Evolutionary conservation across 163 green algal species (phyloP).

Genomic region (Scenedesmus sp.): DNA sequence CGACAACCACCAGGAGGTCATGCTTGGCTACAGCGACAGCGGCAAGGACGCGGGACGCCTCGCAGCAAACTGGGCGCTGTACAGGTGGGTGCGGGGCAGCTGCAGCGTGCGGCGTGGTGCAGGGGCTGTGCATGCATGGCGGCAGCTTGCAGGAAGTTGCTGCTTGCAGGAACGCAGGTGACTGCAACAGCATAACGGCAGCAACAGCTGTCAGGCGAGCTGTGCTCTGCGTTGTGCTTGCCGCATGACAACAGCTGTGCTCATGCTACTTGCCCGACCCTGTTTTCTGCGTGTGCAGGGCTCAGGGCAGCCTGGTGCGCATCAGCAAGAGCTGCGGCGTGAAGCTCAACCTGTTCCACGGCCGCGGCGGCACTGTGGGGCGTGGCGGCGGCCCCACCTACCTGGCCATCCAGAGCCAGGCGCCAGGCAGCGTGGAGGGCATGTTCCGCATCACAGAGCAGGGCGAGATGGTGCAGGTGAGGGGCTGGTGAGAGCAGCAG

Average conservation of each 20-base stretch:
- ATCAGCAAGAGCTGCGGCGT: conserved; percentile 66
- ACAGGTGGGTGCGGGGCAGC: conserved; percentile 70
- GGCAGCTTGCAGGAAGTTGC: not conserved
- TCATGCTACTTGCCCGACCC: not conserved
- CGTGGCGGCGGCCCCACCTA: conserved; percentile 92
- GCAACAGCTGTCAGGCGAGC: not conserved
- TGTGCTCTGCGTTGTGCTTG: too few species aligned
- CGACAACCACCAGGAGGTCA: conserved; percentile 88
- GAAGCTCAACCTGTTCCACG: conserved; percentile 93
- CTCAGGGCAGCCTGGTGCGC: conserved; percentile 74
- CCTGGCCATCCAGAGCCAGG: conserved; percentile 93
- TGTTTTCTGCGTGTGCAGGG: not conserved
- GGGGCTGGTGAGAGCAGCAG: not conserved
- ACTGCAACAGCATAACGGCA: not conserved
- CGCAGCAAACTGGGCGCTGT: conserved; percentile 93
- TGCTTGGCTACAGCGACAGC: conserved; percentile 96
- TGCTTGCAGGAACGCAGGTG: not conserved
- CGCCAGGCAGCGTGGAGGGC: conserved; percentile 88
- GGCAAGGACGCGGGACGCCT: conserved; percentile 94
- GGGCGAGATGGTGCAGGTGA: conserved; percentile 65
- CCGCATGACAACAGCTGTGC: not conserved
- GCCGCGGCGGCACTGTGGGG: conserved; percentile 90
- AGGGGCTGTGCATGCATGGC: not conserved
- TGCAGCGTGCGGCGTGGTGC: not conserved
- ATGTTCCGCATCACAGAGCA: conserved; percentile 94